Percentiles rank a stretch among this genome's conserved stretches.
These are phyloP conservation scores for Karstenula rhodostoma DNA, from an alignment of 2,329 filamentous ascomycete genomes.

Conservation along the genomic window DNA sequence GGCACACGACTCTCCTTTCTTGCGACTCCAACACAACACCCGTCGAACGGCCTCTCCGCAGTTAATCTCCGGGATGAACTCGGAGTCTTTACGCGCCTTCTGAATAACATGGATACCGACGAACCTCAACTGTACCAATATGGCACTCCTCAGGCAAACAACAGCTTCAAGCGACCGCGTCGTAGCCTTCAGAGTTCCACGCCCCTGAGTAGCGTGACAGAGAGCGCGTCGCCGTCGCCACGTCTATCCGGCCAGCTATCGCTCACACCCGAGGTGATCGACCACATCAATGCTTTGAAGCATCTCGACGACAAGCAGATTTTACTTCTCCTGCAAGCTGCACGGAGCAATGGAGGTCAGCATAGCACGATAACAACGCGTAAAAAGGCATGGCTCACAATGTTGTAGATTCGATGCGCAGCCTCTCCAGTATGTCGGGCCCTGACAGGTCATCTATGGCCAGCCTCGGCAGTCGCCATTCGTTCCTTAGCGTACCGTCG, in stretches of 20 bases:
- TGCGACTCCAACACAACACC: slow-evolving; percentile 33
- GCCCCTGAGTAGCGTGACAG: slow-evolving; percentile 46
- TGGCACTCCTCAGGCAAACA: slow-evolving; percentile 45
- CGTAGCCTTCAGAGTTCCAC: slow-evolving; percentile 48
- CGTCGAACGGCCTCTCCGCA: slow-evolving; percentile 40
- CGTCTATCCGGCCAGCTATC: slow-evolving; percentile 42
- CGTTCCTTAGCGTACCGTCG: slow-evolving; percentile 49
- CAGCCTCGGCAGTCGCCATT: slow-evolving; percentile 46
- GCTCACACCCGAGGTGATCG: slow-evolving; percentile 48
- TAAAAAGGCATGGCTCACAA: slow-evolving; percentile 30
- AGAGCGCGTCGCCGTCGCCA: slow-evolving; percentile 47
- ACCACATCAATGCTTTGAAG: slow-evolving; percentile 51
- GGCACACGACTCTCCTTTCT: slow-evolving; percentile 27
- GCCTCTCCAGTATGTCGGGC: slow-evolving; percentile 24
- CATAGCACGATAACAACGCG: slow-evolving; percentile 19
- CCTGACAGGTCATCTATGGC: slow-evolving; percentile 48
- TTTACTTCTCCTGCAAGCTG: slow-evolving; percentile 46
- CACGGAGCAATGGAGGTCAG: slow-evolving; percentile 48
- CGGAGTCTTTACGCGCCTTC: slow-evolving; percentile 36
- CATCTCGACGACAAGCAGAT: slow-evolving; percentile 52
- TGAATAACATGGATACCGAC: slow-evolving; percentile 50
- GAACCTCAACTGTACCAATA: slow-evolving; percentile 48
- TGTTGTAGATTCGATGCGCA: slow-evolving; percentile 45
- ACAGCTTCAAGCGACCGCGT: slow-evolving; percentile 49
- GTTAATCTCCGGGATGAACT: slow-evolving; percentile 48